A percentile compares a stretch with the other conserved stretches of the same genome.
These are phyloP conservation scores for Brachypodium distachyon DNA, from an alignment of 202 grass and related monocot genomes.

Conservation along the genomic window DNA sequence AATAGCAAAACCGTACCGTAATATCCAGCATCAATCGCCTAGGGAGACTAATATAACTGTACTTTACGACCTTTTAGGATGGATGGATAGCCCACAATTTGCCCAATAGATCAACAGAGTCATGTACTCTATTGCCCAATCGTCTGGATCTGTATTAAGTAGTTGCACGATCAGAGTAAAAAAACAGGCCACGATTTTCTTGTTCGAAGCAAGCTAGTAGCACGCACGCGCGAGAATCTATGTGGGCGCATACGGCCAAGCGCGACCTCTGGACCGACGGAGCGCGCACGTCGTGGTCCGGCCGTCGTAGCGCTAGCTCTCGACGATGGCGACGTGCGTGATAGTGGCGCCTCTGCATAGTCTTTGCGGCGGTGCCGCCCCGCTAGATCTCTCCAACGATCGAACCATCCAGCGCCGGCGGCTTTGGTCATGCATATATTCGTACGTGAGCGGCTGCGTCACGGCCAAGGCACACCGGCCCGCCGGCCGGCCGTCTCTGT, in stretches of 20 bases:
- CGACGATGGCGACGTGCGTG: not conserved
- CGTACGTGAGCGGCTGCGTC: not conserved
- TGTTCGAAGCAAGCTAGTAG: not conserved
- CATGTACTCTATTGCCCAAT: too few relatives aligned
- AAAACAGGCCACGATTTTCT: not conserved
- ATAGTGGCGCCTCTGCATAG: not conserved
- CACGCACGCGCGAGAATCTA: not conserved
- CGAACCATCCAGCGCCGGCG: not conserved
- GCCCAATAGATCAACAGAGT: not conserved
- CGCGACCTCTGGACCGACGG: too few relatives aligned
- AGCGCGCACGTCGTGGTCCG: not conserved
- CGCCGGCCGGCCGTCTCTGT: not conserved
- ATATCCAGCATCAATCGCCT: too few relatives aligned
- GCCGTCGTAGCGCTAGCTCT: not conserved
- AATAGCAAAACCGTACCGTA: too few relatives aligned
- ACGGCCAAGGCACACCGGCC: not conserved
- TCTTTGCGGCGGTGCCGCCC: slow-evolving; percentile 13
- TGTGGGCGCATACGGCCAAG: not conserved
- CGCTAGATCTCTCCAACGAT: too few relatives aligned
- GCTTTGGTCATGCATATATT: not conserved
- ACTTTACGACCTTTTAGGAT: too few relatives aligned
- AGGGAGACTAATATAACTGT: too few relatives aligned
- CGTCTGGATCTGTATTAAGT: too few relatives aligned
- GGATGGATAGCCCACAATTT: too few relatives aligned
- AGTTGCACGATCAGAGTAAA: too few relatives aligned